phyloP scores from a whole-genome alignment of 805 yeast species.

The Cyberlindnera mrakii region DNA sequence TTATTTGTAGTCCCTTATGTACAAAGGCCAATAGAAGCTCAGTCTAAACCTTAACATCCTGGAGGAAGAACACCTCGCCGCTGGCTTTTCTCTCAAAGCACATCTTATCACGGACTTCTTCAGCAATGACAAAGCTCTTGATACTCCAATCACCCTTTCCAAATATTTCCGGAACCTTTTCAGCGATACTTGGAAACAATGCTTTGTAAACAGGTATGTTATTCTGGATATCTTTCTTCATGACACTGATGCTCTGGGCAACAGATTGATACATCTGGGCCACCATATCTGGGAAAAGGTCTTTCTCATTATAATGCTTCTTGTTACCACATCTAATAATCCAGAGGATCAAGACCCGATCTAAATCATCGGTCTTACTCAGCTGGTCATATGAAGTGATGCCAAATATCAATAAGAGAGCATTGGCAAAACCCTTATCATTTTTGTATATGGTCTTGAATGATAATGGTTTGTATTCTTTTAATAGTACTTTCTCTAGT shows the following conservation, averaged over 20 bases:
- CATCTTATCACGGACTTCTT: conserved; percentile 44
- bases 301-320: conserved; percentile 23
- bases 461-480: conserved; percentile 40
- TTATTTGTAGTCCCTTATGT: background rate
- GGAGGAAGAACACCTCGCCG: conserved; percentile 30
- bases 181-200: conserved; percentile 41
- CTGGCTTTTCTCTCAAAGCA: conserved; percentile 36
- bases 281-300: conserved; percentile 46
- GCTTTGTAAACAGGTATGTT: conserved; percentile 47
- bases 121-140: conserved; percentile 38
- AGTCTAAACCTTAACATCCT: conserved; percentile 12
- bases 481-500: conserved; percentile 39
- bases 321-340: conserved; percentile 53
- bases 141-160: conserved; percentile 40
- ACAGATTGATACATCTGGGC: conserved; percentile 32
- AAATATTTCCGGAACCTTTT: conserved; percentile 53
- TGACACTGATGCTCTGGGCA: conserved; percentile 32
- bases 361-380: conserved; percentile 38
- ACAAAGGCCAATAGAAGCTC: background rate
- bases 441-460: conserved; percentile 52
- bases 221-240: conserved; percentile 49
- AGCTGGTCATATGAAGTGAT: conserved; percentile 48
- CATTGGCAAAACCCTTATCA: conserved; percentile 47
- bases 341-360: conserved; percentile 58
- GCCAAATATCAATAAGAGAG: conserved; percentile 53